Base-by-base conservation (phyloP, 331 rosid species). In the Erythrophleum ivorense region DNA sequence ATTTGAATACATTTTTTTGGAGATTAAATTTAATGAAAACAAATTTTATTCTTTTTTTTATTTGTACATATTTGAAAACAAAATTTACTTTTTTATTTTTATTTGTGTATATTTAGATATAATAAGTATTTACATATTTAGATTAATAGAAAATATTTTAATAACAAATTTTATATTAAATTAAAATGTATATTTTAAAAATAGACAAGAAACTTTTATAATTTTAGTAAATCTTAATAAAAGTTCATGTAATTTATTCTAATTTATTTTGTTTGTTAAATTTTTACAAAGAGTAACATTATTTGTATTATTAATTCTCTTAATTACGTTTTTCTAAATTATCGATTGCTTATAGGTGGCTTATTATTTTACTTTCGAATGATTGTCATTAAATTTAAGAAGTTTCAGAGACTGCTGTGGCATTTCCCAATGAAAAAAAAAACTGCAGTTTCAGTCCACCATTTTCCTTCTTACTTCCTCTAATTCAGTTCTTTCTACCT, bases 401-500 rank as follows among this genome's bases (percentile, higher is more conserved):
- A 55, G 29, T n/a, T 55, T n/a, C n/a, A 55, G 24, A n/a, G 18
- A 12, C 62, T n/a, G n/a, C 62, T 10, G 29, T 7, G 62, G n/a
- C 62, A 19, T 55, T 19, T 7, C 2, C 24, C 1, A 59, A 59
- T 29, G 18, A 24, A 24, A 46, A 10, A 6, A 36, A 4, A 2
- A 36, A n/a, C 9, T 15, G 29, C 29, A 12, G 9, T 13, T 13
- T 31, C n/a, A 0, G 68, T 62, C n/a, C 24, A 38, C 85, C 85
- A 60, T 33, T 80, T 81, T 60, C 75, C 87, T 6, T 78, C 60
- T 72, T 21, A 60, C 60, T 80, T 78, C 83, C 83, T 81, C 59
- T 18, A 77, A 55, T 74, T 57, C 73, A 66, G 59, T 71, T 70
- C 73, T 75, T 24, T 70, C 72, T 75, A 29, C 5, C 21, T 54